Evolutionary conservation across 495 filamentous ascomycete genomes (phyloP), one percentile per base, ranked within the genome.

Genomic region (Xylaria cubensis): DNA sequence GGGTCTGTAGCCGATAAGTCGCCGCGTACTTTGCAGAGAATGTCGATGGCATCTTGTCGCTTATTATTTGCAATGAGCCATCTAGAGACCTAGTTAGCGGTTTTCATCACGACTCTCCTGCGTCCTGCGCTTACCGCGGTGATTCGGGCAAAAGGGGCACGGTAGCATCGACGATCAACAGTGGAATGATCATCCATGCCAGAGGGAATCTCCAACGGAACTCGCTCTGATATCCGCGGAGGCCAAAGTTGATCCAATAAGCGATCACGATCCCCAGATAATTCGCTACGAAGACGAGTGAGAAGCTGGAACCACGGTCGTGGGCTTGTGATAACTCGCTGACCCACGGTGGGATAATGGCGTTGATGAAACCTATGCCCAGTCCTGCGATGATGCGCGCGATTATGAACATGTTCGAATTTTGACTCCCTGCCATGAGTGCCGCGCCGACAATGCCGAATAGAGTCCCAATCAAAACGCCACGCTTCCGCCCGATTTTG

Each of bases 171-270:
- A 89, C 80, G 8, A 89, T 58, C 1, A 89, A 68, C 12, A 86
- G 84, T n/a, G 88, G 87, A 48, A 88, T 75, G 69, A 84, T 85
- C 71, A 88, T 86, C 72, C 88, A 86, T 1, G 86, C 87, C 4
- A 90, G 82, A 10, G 86, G 76, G 46, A 89, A 88, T 4, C 88
- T 81, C 87, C 87, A 88, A 75, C 86, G 75, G 55, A 90, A 77
- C 48, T 84, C 86, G 66, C 84, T 76, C 64, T 88, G 75, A 72
- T 88, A 78, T 67, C 85, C 87, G 15, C 87, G 82, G 55, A 90
- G 73, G 51, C 87, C 86, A 72, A 89, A 90, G 24, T 86, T 86
- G 70, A 90, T 81, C 89, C 88, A 91, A 78, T 91, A 90, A 9
- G 89, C 88, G 39, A 91, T 78, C 4, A 85, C 84, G 41, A 92